Base-by-base conservation (phyloP, 768 basidiomycete genomes). In the Suillus brevipes region DNA sequence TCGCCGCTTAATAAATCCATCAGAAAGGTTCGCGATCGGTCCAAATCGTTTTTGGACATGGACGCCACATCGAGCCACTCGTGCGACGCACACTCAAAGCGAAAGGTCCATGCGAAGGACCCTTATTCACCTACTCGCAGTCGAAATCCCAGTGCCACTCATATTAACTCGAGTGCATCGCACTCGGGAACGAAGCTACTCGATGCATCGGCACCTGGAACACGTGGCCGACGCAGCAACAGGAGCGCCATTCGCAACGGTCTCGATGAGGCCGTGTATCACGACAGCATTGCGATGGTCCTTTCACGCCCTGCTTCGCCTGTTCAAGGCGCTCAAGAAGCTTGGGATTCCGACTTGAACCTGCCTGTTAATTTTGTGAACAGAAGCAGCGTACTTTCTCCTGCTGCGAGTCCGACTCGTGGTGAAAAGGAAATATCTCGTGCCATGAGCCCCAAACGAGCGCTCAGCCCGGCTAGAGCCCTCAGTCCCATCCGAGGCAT, bases 401-500 rank as follows among this genome's bases (percentile, higher is more conserved):
- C 37, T 65, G 49, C 38, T 62, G 36, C 43, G 12, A 38, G 45
- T 45, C 16, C 61, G 38, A 67, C 60, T 49, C 62, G 28, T 8
- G n/a, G 65, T n/a, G 53, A 4, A 18, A 18, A 60, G 36, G 45
- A 65, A 1, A 63, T 62, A 36, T 23, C 37, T 45, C 63, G 28
- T n/a, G 58, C 63, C 9, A 40, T n/a, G 18, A 75, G 68, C 40
- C 68, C 71, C 4, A 60, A 57, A 2, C 74, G 75, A 62, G 68
- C 71, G 18, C 63, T 75, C 49, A 77, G 67, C 57, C 67, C 67
- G 2, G 34, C n/a, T 6, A 68, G 65, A 61, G 62, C 67, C 40
- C 67, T 67, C 38, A 75, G 78, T 70, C 79, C 79, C 57, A 65
- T 74, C 3, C 71, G 75, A 62, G 77, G 78, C 62, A 67, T 70